A percentile compares a stretch with the other conserved stretches of the same genome.
Conservation (phyloP, 305 asterid species). For the Ruellia speciosa region DNA sequence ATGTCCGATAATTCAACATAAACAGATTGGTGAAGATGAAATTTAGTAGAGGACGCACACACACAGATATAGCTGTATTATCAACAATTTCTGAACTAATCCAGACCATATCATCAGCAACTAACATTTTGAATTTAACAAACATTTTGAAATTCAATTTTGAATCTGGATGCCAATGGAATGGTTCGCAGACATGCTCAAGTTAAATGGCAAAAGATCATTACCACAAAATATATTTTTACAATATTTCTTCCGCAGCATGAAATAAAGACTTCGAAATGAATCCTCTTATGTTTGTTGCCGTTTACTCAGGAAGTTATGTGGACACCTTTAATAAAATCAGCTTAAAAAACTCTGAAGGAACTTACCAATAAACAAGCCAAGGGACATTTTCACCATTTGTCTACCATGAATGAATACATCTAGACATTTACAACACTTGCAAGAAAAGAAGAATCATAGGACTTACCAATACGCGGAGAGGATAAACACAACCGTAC, state of each 20-base stretch:
- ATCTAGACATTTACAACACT: conserved; percentile 15
- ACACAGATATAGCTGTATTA: no score
- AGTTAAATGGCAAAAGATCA: conserved; percentile 12
- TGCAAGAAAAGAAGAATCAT: conserved; percentile 13
- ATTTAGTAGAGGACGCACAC: no score
- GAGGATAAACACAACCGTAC: conserved; percentile 69
- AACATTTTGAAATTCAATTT: no score
- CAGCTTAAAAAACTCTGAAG: no score
- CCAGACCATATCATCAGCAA: no score
- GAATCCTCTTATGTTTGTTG: conserved; percentile 86
- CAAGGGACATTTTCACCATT: neutral
- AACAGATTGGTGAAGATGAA: no score
- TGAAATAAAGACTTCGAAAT: conserved; percentile 80
- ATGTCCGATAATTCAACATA: no score
- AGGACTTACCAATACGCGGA: conserved; percentile 67
- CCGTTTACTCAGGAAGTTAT: conserved; percentile 66
- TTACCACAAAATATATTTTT: conserved; percentile 83
- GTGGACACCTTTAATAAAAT: conserved; percentile 43
- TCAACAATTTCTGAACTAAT: no score
- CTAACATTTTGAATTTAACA: no score
- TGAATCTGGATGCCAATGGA: neutral
- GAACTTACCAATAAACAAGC: no score
- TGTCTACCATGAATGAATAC: neutral
- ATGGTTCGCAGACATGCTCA: neutral
- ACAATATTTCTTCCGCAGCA: conserved; percentile 70